These are phyloP conservation scores for Fraxinus baroniana DNA, from an alignment of 305 asterid genomes.

Conservation along the genomic window DNA sequence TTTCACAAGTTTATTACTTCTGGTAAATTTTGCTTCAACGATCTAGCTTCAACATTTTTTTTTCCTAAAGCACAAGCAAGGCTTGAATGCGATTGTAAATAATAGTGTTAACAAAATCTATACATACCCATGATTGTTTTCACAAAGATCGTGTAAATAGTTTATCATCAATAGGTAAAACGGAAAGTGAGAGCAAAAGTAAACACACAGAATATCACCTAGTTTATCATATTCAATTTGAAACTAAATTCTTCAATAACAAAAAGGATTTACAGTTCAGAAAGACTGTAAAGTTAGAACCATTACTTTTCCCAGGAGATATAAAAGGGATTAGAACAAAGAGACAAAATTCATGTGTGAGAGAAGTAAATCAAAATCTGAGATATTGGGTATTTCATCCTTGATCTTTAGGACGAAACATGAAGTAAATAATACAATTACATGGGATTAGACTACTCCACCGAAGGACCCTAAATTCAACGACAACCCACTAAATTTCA, in stretches of 20 bases:
- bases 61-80: slow-evolving; percentile 3
- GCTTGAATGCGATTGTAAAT: not conserved
- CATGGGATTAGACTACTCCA: not conserved
- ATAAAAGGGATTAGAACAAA: not conserved
- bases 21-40: not conserved
- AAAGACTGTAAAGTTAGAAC: not conserved
- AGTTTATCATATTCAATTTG: not conserved
- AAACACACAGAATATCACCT: not conserved
- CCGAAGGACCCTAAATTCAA: not conserved
- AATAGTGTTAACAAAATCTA: not conserved
- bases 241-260: not conserved
- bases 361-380: not conserved
- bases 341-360: not conserved
- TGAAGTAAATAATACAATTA: not conserved
- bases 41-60: not conserved
- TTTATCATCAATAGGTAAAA: not conserved
- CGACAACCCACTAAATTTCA: slow-evolving; percentile 14
- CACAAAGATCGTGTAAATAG: not conserved
- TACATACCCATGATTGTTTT: not conserved
- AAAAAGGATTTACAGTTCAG: not conserved
- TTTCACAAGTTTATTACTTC: not conserved
- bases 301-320: not conserved
- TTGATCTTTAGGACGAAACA: not conserved
- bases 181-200: not conserved
- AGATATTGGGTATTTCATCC: not conserved